Evolutionary conservation across 2,329 filamentous ascomycete genomes (phyloP).

Genomic region (Diaporthe humulicola): DNA sequence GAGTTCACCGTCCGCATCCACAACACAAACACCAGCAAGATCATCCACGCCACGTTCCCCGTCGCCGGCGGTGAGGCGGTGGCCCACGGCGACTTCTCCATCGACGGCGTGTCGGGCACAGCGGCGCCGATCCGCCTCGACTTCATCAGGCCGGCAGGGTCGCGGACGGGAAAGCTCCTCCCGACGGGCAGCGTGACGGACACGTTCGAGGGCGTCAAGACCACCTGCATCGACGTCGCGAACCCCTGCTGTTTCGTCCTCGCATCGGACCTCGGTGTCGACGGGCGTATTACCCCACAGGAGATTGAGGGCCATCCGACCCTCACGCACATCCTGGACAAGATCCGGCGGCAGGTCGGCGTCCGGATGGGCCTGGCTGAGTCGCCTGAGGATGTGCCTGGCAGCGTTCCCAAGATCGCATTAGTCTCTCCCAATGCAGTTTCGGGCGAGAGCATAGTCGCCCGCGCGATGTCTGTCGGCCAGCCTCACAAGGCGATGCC

Average conservation of each 20-base stretch:
- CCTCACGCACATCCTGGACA: slow-evolving; percentile 51
- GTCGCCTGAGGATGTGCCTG: slow-evolving; percentile 51
- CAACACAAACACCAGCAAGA: slow-evolving; percentile 80
- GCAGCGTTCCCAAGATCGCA: slow-evolving; percentile 61
- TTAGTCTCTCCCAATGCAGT: slow-evolving; percentile 53
- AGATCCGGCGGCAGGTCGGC: slow-evolving; percentile 53
- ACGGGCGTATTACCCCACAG: slow-evolving; percentile 43
- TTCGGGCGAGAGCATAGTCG: slow-evolving; percentile 53
- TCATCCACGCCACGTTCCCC: slow-evolving; percentile 54
- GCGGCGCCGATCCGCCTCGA: slow-evolving; percentile 52
- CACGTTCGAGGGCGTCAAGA: slow-evolving; percentile 45
- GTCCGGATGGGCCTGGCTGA: slow-evolving; percentile 56
- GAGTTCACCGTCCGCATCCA: slow-evolving; percentile 68
- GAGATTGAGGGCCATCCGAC: slow-evolving; percentile 48
- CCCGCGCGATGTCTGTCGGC: slow-evolving; percentile 61
- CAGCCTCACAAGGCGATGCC: slow-evolving; percentile 60
- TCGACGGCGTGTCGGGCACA: slow-evolving; percentile 56
- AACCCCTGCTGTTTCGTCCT: slow-evolving; percentile 58
- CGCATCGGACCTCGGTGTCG: slow-evolving; percentile 49
- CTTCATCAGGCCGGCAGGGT: slow-evolving; percentile 56
- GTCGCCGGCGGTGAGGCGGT: slow-evolving; percentile 54
- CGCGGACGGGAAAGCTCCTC: slow-evolving; percentile 55
- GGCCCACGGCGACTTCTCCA: slow-evolving; percentile 50
- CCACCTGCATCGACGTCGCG: slow-evolving; percentile 54
- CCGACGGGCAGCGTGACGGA: slow-evolving; percentile 55